phyloP scores from a whole-genome alignment of 2,329 filamentous ascomycete genomes.

The Peltaster fructicola region DNA sequence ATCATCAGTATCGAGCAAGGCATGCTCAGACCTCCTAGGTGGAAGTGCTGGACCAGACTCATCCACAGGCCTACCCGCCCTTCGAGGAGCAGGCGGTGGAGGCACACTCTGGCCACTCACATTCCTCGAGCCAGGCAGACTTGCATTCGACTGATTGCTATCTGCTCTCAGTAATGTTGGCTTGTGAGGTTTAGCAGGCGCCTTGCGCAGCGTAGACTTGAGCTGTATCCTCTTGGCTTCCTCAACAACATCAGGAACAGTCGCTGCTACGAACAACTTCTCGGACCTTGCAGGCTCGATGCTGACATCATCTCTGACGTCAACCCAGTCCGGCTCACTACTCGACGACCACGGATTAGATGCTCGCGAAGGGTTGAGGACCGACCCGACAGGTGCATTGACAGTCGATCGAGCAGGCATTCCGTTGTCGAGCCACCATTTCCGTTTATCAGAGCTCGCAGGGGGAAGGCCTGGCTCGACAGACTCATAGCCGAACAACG shows the following conservation, averaged over 20 bases:
- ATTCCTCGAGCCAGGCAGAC: conserved; percentile 5
- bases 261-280: conserved; percentile 1
- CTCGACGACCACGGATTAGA: conserved; percentile 66
- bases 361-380: conserved; percentile 57
- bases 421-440: conserved; percentile 50
- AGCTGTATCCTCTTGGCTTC: conserved; percentile 8
- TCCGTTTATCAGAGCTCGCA: conserved; percentile 42
- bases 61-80: conserved; percentile 3
- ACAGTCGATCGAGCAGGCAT: conserved; percentile 58
- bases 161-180: conserved; percentile 14
- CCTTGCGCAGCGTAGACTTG: conserved; percentile 16
- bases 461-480: conserved; percentile 59
- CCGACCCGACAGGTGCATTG: conserved; percentile 42
- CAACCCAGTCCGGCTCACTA: conserved; percentile 71
- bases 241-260: conserved; percentile 5
- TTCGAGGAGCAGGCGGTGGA: conserved; percentile 9
- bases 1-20: too few species aligned
- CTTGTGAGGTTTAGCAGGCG: conserved; percentile 19
- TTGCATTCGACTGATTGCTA: conserved; percentile 8
- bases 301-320: conserved; percentile 19
- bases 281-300: conserved; percentile 8
- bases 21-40: conserved; percentile 9
- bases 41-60: conserved; percentile 7
- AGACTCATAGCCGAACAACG: conserved; percentile 62
- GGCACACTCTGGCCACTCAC: conserved; percentile 5